Conservation (phyloP, 768 basidiomycete genomes). For the Cystofilobasidium bisporidii region DNA sequence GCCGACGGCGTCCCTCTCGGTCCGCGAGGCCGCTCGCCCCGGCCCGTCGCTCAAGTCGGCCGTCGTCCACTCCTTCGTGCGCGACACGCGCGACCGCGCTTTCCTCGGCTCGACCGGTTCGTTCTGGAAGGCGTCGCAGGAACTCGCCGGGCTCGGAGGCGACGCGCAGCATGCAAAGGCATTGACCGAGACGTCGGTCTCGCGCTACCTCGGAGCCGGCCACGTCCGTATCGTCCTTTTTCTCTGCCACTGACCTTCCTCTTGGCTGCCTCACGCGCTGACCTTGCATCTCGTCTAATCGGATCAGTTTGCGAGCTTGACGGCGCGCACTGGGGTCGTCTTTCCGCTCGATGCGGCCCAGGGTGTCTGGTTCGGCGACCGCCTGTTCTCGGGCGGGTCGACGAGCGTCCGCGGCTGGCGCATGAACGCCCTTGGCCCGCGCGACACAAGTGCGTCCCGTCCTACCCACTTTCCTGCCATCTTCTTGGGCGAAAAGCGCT, state of each 20-base stretch:
- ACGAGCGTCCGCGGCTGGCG: slow-evolving; percentile 70
- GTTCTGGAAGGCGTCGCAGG: slow-evolving; percentile 53
- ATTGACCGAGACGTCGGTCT: slow-evolving; percentile 57
- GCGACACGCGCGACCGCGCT: slow-evolving; percentile 65
- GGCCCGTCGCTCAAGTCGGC: slow-evolving; percentile 74
- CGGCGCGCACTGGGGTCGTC: slow-evolving; percentile 61
- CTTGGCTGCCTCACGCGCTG: background rate
- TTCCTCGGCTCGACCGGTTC: slow-evolving; percentile 56
- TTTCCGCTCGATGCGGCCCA: slow-evolving; percentile 50
- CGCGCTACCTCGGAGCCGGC: slow-evolving; percentile 50
- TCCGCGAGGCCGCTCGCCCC: slow-evolving; percentile 59
- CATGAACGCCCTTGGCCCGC: slow-evolving; percentile 65
- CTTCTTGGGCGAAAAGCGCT: too few relatives aligned
- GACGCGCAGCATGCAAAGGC: slow-evolving; percentile 67
- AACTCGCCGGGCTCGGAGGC: slow-evolving; percentile 70
- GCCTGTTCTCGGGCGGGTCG: slow-evolving; percentile 89
- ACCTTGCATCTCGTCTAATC: too few relatives aligned
- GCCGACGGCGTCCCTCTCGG: slow-evolving; percentile 32
- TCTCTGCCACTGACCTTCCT: background rate
- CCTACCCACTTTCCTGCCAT: background rate
- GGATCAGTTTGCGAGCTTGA: slow-evolving; percentile 69
- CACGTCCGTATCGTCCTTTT: background rate
- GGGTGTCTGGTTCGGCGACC: slow-evolving; percentile 47
- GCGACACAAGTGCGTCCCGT: slow-evolving; percentile 53
- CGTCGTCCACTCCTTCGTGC: slow-evolving; percentile 62